These are phyloP conservation scores for Aspergillus chevalieri DNA, from an alignment of 2,329 filamentous ascomycete genomes.

Conservation along the genomic window DNA sequence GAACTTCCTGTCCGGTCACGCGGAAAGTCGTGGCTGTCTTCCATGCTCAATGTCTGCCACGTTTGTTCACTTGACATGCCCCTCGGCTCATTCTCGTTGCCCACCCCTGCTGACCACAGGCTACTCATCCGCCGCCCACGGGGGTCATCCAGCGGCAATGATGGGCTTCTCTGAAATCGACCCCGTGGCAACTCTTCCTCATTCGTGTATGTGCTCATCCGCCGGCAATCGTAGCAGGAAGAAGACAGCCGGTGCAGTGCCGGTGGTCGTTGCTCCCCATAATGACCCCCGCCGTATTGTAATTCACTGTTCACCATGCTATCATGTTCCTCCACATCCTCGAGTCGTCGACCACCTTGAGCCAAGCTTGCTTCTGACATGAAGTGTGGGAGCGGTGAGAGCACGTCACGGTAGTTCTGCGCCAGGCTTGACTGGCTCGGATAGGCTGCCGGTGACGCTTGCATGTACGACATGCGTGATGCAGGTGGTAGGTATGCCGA, in stretches of 20 bases:
- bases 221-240: constrained; percentile 2
- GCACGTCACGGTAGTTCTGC: constrained; percentile 31
- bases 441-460: constrained; percentile 16
- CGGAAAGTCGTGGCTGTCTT: background rate
- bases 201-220: background rate
- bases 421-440: constrained; percentile 32
- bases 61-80: background rate
- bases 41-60: background rate
- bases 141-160: constrained; percentile 8
- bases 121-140: constrained; percentile 16
- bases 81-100: constrained; percentile 6
- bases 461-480: constrained; percentile 12
- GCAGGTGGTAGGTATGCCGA: constrained; percentile 26
- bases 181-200: background rate
- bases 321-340: constrained; percentile 13
- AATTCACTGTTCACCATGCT: constrained; percentile 4
- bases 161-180: constrained; percentile 12
- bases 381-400: constrained; percentile 31
- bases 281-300: background rate
- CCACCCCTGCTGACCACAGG: constrained; percentile 14
- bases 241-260: constrained; percentile 17
- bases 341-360: constrained; percentile 15
- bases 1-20: background rate
- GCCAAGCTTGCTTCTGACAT: constrained; percentile 30
- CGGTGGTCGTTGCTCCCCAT: background rate